Percentiles rank a stretch among this genome's conserved stretches.
Evolutionary conservation across 2,329 filamentous ascomycete species (phyloP).

Genomic region (Xylaria digitata): DNA sequence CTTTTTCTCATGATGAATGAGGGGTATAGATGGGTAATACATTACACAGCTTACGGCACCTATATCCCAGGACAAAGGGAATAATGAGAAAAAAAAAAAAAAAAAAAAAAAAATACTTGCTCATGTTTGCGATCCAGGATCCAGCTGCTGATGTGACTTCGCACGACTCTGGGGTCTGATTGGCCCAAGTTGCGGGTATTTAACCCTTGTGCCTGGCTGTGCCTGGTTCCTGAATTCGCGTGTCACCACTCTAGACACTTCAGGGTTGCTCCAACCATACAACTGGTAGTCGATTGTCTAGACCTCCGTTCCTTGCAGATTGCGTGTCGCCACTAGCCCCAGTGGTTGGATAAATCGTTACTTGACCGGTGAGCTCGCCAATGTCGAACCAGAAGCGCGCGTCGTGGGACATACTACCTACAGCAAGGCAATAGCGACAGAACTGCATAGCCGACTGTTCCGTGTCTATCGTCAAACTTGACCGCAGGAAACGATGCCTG

Average conservation of each 20-base stretch:
- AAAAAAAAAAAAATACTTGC: conserved; percentile 10
- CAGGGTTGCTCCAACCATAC: background rate
- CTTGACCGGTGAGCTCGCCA: conserved; percentile 10
- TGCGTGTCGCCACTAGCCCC: conserved; percentile 12
- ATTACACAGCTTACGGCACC: background rate
- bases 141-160: conserved; percentile 11
- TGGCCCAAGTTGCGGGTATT: conserved; percentile 17
- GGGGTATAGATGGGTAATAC: background rate
- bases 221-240: conserved; percentile 35
- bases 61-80: background rate
- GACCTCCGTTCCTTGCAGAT: conserved; percentile 34
- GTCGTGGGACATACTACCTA: background rate
- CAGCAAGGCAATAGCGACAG: background rate
- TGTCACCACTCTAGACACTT: conserved; percentile 19
- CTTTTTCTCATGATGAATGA: conserved; percentile 1
- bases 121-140: background rate
- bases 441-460: background rate
- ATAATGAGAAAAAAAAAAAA: background rate
- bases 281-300: conserved; percentile 13
- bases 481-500: background rate
- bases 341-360: conserved; percentile 12
- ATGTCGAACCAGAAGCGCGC: conserved; percentile 3
- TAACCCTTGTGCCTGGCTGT: conserved; percentile 22
- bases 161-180: conserved; percentile 20
- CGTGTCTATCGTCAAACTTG: background rate